phyloP scores from a whole-genome alignment of 345 rosid genomes.

The Lepidium africanum region DNA sequence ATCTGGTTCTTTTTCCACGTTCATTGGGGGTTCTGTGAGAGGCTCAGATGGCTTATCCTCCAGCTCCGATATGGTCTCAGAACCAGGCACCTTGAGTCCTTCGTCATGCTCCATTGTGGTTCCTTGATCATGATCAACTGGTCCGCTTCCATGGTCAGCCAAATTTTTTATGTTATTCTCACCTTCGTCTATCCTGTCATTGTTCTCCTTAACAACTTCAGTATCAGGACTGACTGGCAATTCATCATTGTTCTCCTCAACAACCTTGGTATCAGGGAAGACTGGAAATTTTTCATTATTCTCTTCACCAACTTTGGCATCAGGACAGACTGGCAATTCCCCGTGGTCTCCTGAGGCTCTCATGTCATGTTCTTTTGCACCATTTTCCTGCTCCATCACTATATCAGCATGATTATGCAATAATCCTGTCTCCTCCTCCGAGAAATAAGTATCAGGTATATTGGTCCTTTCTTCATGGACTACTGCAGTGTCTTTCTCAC shows the following conservation, averaged over 20 bases:
- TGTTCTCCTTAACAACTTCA: slow-evolving; percentile 16
- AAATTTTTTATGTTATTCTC: neutral
- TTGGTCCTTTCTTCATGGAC: slow-evolving; percentile 9
- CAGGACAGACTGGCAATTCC: slow-evolving; percentile 18
- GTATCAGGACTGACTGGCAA: slow-evolving; percentile 17
- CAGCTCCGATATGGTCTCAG: slow-evolving; percentile 7
- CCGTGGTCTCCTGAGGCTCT: slow-evolving; percentile 1
- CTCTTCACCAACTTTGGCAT: neutral
- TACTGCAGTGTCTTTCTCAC: neutral
- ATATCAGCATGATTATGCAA: neutral
- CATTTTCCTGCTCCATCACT: slow-evolving; percentile 3
- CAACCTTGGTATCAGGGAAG: slow-evolving; percentile 9
- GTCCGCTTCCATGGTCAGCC: slow-evolving; percentile 11
- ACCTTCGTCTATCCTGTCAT: neutral
- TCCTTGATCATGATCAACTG: neutral
- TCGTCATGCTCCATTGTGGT: slow-evolving; percentile 7
- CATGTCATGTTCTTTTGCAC: slow-evolving; percentile 13
- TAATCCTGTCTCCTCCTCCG: slow-evolving; percentile 1
- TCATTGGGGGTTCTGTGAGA: slow-evolving; percentile 8
- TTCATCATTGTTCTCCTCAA: neutral
- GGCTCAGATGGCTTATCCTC: slow-evolving; percentile 15
- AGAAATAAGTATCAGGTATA: slow-evolving; percentile 15
- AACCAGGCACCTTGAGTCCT: slow-evolving; percentile 6
- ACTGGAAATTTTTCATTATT: neutral
- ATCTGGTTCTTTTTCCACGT: slow-evolving; percentile 9